Base-by-base conservation (phyloP, 331 rosid genomes). In the Acacia pycnantha region DNA sequence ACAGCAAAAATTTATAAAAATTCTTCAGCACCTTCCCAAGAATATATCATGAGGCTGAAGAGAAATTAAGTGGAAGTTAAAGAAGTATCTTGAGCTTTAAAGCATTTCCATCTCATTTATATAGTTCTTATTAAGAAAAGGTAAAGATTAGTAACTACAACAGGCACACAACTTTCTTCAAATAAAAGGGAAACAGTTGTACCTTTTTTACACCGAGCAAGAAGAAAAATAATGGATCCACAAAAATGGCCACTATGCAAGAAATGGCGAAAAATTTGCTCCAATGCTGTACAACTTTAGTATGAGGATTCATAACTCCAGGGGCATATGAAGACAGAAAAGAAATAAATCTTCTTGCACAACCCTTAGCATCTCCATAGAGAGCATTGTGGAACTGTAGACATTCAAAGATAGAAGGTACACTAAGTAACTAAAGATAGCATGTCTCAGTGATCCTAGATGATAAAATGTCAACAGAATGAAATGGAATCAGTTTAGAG, bases 191-290 rank as follows among this genome's bases (percentile, higher is more conserved):
- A 73, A 70, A 50, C 29, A 56, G 43, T 8, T 37, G 67, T 88
- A 94, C 97, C 92, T 84, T 0, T 2, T 53, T 31, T 70, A 84
- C 92, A 66, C 84, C 86, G 14, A 91, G 87, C 85, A 89, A 35
- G 83, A 90, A 90, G 91, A 93, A 94, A 87, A 92, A 89, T 70
- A 94, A 86, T 2, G 98, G 98, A 74, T 94, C 97, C 50, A 94
- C 85, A 79, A 92, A 94, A 81, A 90, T 82, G 75, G 98, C 95
- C 72, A 88, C 69, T 72, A 90, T 81, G 90, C 97, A 91, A 84
- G 95, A 83, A 76, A 91, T 90, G 83, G 80, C 93, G 29, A 92
- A 88, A 83, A 90, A 80, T 75, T 88, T 82, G 82, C 79, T 92
- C 98, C 98, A 94, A 12, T 18, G 88, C 72, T 94, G 98, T 71